phyloP scores from a whole-genome alignment of 441 rosid genomes.

The Eutrema salsugineum region DNA sequence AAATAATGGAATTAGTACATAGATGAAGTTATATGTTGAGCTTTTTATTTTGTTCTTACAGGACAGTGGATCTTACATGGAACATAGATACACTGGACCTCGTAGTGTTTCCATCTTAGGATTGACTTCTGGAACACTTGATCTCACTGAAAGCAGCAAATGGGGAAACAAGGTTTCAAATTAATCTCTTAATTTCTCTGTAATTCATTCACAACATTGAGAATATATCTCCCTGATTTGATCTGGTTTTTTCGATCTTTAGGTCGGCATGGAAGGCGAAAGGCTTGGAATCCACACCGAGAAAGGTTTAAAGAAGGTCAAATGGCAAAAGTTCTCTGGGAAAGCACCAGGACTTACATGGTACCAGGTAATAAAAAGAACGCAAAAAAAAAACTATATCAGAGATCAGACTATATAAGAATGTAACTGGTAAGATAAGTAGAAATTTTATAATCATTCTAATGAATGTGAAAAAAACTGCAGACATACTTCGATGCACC shows the following conservation, averaged over 20 bases:
- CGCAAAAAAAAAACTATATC: too few species aligned
- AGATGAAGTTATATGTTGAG: neutral
- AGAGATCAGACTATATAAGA: neutral
- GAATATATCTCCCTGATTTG: neutral
- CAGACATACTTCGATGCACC: slow-evolving; percentile 72
- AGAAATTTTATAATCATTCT: neutral
- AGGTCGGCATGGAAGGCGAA: slow-evolving; percentile 37
- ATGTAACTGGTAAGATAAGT: neutral
- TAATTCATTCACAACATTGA: neutral
- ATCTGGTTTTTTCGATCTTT: neutral
- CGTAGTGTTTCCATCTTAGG: slow-evolving; percentile 41
- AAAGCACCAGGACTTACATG: slow-evolving; percentile 30
- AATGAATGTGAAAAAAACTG: slow-evolving; percentile 10
- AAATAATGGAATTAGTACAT: neutral
- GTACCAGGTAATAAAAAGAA: slow-evolving; percentile 19
- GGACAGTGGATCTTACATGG: slow-evolving; percentile 59
- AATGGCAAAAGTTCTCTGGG: slow-evolving; percentile 24
- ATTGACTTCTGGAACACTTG: slow-evolving; percentile 39
- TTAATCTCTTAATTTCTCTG: neutral
- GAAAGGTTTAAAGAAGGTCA: slow-evolving; percentile 11
- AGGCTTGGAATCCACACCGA: slow-evolving; percentile 11
- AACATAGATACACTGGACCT: slow-evolving; percentile 46
- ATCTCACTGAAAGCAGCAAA: slow-evolving; percentile 30
- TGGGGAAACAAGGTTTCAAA: slow-evolving; percentile 39
- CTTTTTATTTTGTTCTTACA: slow-evolving; percentile 10